Evolutionary conservation across 768 basidiomycete genomes (phyloP), one percentile per base, ranked within the genome.

Genomic region (Tulasnella sp.): DNA sequence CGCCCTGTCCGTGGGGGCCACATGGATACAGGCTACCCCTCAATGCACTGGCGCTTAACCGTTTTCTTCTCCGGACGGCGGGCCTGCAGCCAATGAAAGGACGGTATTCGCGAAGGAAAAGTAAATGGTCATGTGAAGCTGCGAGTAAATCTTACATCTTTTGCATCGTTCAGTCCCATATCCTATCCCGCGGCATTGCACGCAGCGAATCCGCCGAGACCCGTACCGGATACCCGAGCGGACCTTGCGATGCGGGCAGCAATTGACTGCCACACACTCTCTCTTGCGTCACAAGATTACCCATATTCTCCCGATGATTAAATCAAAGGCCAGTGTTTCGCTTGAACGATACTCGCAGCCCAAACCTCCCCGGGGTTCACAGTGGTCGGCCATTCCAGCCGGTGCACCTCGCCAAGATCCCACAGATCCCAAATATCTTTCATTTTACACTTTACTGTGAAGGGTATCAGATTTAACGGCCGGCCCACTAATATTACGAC

Each of bases 351-450:
- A 67, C 29, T 35, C 16, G 29, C 61, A 67, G 61, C 61, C 61
- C 10, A 67, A 44, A 10, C 26, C 6, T 20, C 9, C 26, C 32
- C 61, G 61, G 61, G 23, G 61, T 67, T 67, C 61, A 67, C 44
- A 44, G 9, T 3, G 2, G 5, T 67, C 61, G 61, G 61, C 61
- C 61, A 67, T 32, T 26, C 61, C 61, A 67, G 61, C 61, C 61
- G 61, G 61, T 67, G 61, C 61, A 67, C 61, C 61, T 67, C 16
- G 61, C 32, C 61, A 67, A 67, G 61, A 67, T 67, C 61, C 61
- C 61, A n/a, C n/a, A 67, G 61, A 67, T 67, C 61, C 57, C 26
- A 67, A 67, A 29, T 67, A 67, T 67, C 32, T 29, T 67, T 67
- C 32, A 67, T 67, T 67, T 67, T 67, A 67, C 29, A 67, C 61